Base-by-base conservation (phyloP, 2,329 filamentous ascomycete genomes). In the Penicillium expansum region DNA sequence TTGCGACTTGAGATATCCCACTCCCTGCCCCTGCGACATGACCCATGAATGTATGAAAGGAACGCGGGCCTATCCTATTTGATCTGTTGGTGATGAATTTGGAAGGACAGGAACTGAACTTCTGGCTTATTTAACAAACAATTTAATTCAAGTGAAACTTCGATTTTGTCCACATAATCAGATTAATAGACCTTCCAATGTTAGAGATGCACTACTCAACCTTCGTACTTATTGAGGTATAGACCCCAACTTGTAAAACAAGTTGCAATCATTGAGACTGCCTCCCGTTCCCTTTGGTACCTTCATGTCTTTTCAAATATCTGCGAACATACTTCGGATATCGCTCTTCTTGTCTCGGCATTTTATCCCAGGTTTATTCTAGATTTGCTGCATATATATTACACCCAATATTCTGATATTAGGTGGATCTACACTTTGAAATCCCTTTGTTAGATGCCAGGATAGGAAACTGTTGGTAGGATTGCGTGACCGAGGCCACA, bases 71-170 rank as follows among this genome's bases (percentile, higher is more conserved):
- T 60, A 35, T 20, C 45, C 48, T 50, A 35, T 55, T 53, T 58
- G 58, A 62, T 59, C 59, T 58, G 48, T 38, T 16, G 50, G 56
- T 62, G 58, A 45, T 58, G 56, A 55, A 39, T 53, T 55, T 39
- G 42, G 52, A 14, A 22, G 27, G 27, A 52, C 11, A 45, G 18
- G 37, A 48, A 24, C 14, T 22, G 14, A 45, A 20, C 4, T 44
- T n/a, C 41, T n/a, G 22, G 14, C 32, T 16, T 33, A 16, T 30
- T 29, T 37, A 14, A 33, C 4, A 37, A 24, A 27, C 18, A 32
- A 44, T 18, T 7, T 32, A 44, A 32, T 52, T 14, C 20, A 11
- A 45, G 18, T 24, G 20, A 38, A 10, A 14, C 5, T 20, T 29
- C n/a, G 5, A 52, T 20, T 14, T 29, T 32, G 8, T 24, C 27